Conservation (phyloP, 2,329 filamentous ascomycete species). For the Botrytis porri region DNA sequence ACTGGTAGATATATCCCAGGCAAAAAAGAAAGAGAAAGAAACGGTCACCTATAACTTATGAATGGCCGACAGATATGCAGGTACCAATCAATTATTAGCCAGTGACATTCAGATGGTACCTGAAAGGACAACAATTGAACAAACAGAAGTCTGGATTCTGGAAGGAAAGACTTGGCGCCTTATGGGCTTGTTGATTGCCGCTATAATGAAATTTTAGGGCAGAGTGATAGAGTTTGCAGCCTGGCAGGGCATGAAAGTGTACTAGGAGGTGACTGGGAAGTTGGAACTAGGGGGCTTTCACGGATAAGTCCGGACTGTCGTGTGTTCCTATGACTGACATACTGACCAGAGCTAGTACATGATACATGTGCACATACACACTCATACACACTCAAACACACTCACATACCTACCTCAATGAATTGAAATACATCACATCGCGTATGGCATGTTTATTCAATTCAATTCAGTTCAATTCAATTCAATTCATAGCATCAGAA, state of each 20-base stretch:
- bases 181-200: background rate
- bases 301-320: background rate
- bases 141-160: background rate
- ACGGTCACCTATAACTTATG: background rate
- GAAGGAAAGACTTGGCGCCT: background rate
- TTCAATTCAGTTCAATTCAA: background rate
- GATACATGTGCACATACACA: no score
- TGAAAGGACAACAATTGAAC: background rate
- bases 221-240: background rate
- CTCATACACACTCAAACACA: background rate
- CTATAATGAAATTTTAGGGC: background rate
- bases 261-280: background rate
- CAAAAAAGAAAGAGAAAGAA: background rate
- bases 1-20: no score
- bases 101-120: background rate
- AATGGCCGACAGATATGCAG: background rate
- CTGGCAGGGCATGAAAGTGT: background rate
- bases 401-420: background rate
- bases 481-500: background rate
- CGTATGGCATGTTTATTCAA: background rate
- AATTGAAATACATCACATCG: background rate
- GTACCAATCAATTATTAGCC: background rate
- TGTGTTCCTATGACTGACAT: no score
- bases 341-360: no score
- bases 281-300: background rate